A percentile compares a stretch with the other conserved stretches of the same genome.
phyloP scores from a whole-genome alignment of 2,329 filamentous ascomycete species.

The Aspergillus proliferans region DNA sequence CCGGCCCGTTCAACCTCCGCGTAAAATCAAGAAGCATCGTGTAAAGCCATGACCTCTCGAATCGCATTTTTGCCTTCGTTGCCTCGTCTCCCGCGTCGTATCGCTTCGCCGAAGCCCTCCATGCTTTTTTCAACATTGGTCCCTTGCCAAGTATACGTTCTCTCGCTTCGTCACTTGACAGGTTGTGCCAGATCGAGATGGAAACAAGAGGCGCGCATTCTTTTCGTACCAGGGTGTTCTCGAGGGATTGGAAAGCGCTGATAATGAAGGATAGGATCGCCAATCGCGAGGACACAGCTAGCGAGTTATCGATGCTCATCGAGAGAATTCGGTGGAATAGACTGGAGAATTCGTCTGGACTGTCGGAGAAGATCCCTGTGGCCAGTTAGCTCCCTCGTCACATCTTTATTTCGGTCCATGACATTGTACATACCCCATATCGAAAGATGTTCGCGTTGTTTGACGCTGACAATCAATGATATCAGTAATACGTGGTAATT shows the following conservation, averaged over 20 bases:
- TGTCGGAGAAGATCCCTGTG: constrained; percentile 66
- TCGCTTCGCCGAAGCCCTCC: constrained; percentile 78
- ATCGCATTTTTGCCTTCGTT: constrained; percentile 71
- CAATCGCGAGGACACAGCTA: constrained; percentile 62
- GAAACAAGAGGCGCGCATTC: constrained; percentile 94
- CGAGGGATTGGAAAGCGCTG: constrained; percentile 85
- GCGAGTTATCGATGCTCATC: constrained; percentile 68
- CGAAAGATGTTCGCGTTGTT: constrained; percentile 77
- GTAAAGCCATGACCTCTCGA: constrained; percentile 92
- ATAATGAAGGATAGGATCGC: constrained; percentile 88
- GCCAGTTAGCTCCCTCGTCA: constrained; percentile 23
- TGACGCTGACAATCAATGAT: constrained; percentile 78
- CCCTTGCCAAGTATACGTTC: constrained; percentile 67
- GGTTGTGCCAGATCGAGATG: constrained; percentile 91
- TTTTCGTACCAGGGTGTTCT: constrained; percentile 81
- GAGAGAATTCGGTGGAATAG: constrained; percentile 87
- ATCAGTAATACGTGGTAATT: constrained; percentile 89
- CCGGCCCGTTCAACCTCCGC: constrained; percentile 57
- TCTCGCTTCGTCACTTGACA: constrained; percentile 69
- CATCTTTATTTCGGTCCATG: not conserved
- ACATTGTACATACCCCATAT: constrained; percentile 65
- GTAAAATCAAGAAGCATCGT: constrained; percentile 79
- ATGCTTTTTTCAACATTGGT: constrained; percentile 75
- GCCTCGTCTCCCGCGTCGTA: constrained; percentile 80
- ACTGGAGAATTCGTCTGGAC: constrained; percentile 74